These are phyloP conservation scores for Catenaria anguillulae DNA, from an alignment of 371 early-diverging fungal species.

Conservation along the genomic window DNA sequence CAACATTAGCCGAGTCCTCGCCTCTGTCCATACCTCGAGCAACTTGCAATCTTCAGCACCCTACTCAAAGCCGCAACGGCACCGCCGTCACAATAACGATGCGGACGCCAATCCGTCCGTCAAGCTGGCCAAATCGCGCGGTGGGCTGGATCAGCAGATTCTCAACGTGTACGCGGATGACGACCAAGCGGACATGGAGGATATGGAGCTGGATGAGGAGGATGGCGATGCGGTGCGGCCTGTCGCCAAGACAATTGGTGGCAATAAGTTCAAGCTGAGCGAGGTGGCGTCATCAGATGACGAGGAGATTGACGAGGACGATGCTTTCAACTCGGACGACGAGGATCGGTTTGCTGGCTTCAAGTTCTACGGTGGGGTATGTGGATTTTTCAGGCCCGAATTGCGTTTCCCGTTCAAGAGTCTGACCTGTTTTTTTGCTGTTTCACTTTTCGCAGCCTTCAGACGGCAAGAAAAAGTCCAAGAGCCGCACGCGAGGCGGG, in stretches of 20 bases:
- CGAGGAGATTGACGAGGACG: slow-evolving; percentile 82
- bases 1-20: not conserved
- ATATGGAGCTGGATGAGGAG: not conserved
- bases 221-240: not conserved
- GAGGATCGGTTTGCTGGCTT: slow-evolving; percentile 64
- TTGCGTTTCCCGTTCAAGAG: not conserved
- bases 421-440: not conserved
- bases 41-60: too few relatives aligned
- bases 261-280: slow-evolving; percentile 38
- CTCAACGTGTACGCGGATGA: too few relatives aligned
- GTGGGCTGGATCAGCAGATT: too few relatives aligned
- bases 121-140: too few relatives aligned
- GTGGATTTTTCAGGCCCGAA: too few relatives aligned
- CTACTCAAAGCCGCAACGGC: too few relatives aligned
- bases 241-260: not conserved
- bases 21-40: too few relatives aligned
- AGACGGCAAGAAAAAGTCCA: too few relatives aligned
- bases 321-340: slow-evolving; percentile 70
- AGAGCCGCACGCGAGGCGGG: too few relatives aligned
- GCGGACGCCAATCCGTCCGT: too few relatives aligned
- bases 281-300: slow-evolving; percentile 69
- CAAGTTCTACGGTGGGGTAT: slow-evolving; percentile 23
- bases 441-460: too few relatives aligned
- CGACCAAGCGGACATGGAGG: not conserved
- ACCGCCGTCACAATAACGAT: too few relatives aligned